A percentile compares a stretch with the other conserved stretches of the same genome.
phyloP scores from a whole-genome alignment of 345 rosid species.

The Conringia planisiliqua region DNA sequence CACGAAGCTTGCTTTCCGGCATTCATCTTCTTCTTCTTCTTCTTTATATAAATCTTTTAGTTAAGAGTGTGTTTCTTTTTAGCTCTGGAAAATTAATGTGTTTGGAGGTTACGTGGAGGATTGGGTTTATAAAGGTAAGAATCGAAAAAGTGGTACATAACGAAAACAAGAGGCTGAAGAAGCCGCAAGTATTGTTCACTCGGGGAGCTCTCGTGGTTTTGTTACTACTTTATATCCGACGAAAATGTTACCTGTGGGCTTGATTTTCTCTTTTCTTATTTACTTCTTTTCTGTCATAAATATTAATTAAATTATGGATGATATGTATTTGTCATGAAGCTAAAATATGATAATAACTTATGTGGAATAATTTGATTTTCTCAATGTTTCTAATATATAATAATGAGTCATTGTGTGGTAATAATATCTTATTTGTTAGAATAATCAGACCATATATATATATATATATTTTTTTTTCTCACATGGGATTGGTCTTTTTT shows the following conservation, averaged over 20 bases:
- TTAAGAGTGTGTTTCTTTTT: neutral
- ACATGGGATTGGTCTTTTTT: neutral
- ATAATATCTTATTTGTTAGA: neutral
- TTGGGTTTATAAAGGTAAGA: neutral
- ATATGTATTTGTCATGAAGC: neutral
- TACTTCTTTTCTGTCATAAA: neutral
- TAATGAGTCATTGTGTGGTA: neutral
- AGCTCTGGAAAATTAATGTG: neutral
- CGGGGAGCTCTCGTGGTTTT: slow-evolving; percentile 18
- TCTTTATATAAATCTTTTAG: neutral
- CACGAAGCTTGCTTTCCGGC: slow-evolving; percentile 35
- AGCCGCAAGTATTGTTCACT: slow-evolving; percentile 4
- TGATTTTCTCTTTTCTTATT: neutral
- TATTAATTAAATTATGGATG: neutral
- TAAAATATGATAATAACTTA: neutral
- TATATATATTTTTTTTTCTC: neutral
- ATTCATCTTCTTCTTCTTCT: neutral
- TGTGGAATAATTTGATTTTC: neutral
- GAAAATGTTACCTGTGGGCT: neutral
- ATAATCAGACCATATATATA: neutral
- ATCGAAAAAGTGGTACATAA: neutral
- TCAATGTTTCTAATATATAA: neutral
- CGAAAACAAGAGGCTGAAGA: slow-evolving; percentile 10
- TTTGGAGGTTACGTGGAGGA: neutral
- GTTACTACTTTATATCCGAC: neutral